Percentiles rank a stretch among this genome's conserved stretches.
Conservation (phyloP, 2,329 filamentous ascomycete genomes). For the Epichloe scottii region DNA sequence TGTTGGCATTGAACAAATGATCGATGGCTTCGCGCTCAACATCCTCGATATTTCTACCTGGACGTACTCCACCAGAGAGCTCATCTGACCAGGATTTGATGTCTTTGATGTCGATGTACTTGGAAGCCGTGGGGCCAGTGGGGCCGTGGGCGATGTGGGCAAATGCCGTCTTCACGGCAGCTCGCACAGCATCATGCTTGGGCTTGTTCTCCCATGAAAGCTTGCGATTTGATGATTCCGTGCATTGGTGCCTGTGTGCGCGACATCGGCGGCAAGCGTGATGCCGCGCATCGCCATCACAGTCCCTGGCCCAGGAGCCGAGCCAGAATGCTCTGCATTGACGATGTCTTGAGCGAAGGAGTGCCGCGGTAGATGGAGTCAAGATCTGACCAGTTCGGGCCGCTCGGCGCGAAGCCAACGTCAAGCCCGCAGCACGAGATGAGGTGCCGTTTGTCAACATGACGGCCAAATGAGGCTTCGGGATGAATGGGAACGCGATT, state of each 20-base stretch:
- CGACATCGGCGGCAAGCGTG: conserved; percentile 33
- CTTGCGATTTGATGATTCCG: conserved; percentile 31
- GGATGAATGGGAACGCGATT: neutral
- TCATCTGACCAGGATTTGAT: conserved; percentile 25
- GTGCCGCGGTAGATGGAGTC: neutral
- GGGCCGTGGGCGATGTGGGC: conserved; percentile 22
- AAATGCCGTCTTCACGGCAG: conserved; percentile 28
- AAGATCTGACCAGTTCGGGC: conserved; percentile 1
- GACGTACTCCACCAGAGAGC: conserved; percentile 23
- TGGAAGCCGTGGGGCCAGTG: conserved; percentile 17
- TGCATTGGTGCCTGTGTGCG: conserved; percentile 30
- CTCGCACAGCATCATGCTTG: conserved; percentile 21
- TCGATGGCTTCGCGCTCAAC: conserved; percentile 32
- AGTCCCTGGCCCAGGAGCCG: conserved; percentile 31
- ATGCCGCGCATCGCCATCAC: conserved; percentile 27
- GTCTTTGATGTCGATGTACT: conserved; percentile 24
- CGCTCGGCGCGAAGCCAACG: neutral
- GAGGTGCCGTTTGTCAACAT: conserved; percentile 1
- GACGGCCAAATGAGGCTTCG: neutral
- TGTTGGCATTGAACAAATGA: conserved; percentile 26
- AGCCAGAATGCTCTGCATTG: conserved; percentile 34
- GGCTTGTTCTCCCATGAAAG: conserved; percentile 33
- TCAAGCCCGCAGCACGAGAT: neutral
- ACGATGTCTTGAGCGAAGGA: conserved; percentile 4
- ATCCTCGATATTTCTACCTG: conserved; percentile 30